A percentile compares a stretch with the other conserved stretches of the same genome.
Evolutionary conservation across 1,139 yeast genomes (phyloP).

Genomic region (Pichia sp.): DNA sequence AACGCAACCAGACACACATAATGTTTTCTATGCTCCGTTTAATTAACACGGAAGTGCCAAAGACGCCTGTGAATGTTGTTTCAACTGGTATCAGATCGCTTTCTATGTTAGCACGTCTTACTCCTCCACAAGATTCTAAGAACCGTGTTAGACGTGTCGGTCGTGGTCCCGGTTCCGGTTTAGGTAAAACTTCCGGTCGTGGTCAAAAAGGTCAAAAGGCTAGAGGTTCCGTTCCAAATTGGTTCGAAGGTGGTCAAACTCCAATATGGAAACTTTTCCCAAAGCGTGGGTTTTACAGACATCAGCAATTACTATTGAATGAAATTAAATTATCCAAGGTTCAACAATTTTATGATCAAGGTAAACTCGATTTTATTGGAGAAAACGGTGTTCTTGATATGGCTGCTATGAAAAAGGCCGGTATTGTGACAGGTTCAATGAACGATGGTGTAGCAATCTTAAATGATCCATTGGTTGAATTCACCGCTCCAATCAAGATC

Average conservation of each 20-base stretch:
- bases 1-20: no score
- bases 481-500: conserved; percentile 56
- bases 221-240: conserved; percentile 78
- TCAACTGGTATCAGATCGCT: no score
- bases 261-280: conserved; percentile 88
- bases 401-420: conserved; percentile 61
- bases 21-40: neutral
- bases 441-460: conserved; percentile 79
- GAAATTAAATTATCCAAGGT: conserved; percentile 54
- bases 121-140: conserved; percentile 29
- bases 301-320: conserved; percentile 39
- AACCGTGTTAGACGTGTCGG: conserved; percentile 67
- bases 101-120: conserved; percentile 22
- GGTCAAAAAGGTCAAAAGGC: conserved; percentile 99
- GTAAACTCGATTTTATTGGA: conserved; percentile 53
- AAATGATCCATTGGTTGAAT: conserved; percentile 43
- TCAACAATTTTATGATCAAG: conserved; percentile 56
- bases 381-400: conserved; percentile 65
- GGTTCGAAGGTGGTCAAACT: conserved; percentile 99
- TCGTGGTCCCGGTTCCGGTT: conserved; percentile 93
- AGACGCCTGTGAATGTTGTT: neutral
- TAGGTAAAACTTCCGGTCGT: conserved; percentile 91
- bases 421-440: conserved; percentile 64
- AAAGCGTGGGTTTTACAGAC: conserved; percentile 65
- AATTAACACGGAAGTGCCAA: neutral